Conservation (phyloP, 108 stramenopile species). For the Pseudonitzschia delicatissima region DNA sequence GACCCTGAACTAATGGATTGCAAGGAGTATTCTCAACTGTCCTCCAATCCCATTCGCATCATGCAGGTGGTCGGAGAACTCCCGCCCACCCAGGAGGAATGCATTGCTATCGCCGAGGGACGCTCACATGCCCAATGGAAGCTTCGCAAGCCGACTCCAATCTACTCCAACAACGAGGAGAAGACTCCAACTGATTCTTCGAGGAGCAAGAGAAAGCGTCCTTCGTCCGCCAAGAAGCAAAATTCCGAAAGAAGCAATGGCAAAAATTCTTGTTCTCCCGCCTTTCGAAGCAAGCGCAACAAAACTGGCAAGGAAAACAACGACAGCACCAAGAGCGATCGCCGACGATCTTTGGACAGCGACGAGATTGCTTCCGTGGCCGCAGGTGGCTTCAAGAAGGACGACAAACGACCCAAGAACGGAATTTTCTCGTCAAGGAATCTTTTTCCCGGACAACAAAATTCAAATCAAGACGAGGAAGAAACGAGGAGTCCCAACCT, state of each 20-base stretch:
- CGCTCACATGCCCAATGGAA: background rate
- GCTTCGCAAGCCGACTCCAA: background rate
- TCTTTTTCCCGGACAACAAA: background rate
- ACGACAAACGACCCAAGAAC: background rate
- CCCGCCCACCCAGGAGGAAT: constrained; percentile 1
- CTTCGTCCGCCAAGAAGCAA: background rate
- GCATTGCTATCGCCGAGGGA: constrained; percentile 14
- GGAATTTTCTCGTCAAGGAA: background rate
- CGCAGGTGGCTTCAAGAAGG: background rate
- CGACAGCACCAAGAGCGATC: background rate
- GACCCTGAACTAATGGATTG: constrained; percentile 47
- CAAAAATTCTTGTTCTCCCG: background rate
- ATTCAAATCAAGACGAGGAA: background rate
- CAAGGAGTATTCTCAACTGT: constrained; percentile 53
- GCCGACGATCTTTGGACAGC: background rate
- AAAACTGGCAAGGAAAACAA: background rate
- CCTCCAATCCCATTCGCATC: constrained; percentile 27
- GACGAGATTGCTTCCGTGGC: constrained; percentile 1
- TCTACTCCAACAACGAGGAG: background rate
- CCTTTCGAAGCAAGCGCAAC: background rate
- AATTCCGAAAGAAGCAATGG: background rate
- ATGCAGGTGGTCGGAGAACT: constrained; percentile 47
- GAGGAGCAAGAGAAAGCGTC: background rate
- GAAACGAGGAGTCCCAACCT: background rate
- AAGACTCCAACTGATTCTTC: background rate